Conservation (phyloP, 1,284 basidiomycete genomes). For the Puccinia sorghi region DNA sequence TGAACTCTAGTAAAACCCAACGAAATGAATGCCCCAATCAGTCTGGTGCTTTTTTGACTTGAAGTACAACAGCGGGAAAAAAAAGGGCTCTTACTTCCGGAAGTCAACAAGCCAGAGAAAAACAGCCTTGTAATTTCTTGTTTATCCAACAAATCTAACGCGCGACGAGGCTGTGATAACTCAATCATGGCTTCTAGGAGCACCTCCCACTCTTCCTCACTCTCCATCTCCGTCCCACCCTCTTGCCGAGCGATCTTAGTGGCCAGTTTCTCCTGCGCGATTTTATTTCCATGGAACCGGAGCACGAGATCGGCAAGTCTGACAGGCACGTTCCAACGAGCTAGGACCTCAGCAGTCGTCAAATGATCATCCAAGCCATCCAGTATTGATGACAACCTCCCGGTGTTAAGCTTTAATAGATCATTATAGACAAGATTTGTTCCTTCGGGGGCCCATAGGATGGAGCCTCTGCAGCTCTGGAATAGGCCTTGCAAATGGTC, state of each 20-base stretch:
- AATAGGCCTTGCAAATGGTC: conserved; percentile 34
- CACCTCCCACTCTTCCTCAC: conserved; percentile 76
- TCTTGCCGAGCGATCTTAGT: conserved; percentile 78
- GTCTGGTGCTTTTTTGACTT: not conserved
- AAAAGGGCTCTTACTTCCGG: conserved; percentile 69
- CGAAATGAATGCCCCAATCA: not conserved
- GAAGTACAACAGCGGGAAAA: not conserved
- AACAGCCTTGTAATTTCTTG: conserved; percentile 76
- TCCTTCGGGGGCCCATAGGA: conserved; percentile 11
- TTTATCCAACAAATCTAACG: conserved; percentile 72
- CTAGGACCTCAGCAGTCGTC: conserved; percentile 85
- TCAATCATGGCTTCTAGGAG: conserved; percentile 85
- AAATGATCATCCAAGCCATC: conserved; percentile 89
- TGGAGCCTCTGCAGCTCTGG: conserved; percentile 3
- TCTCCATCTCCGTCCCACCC: conserved; percentile 62
- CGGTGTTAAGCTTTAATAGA: conserved; percentile 74
- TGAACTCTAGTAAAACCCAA: conserved; percentile 66
- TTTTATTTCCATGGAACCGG: conserved; percentile 68
- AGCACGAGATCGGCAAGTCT: conserved; percentile 76
- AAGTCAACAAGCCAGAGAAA: conserved; percentile 76
- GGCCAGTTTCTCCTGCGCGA: conserved; percentile 78
- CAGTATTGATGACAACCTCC: conserved; percentile 74
- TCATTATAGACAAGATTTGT: conserved; percentile 59
- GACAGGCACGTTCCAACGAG: conserved; percentile 78
- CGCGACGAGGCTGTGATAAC: conserved; percentile 69